Base-by-base conservation (phyloP, 805 yeast species). In the Nakazawaea laoshanensis region DNA sequence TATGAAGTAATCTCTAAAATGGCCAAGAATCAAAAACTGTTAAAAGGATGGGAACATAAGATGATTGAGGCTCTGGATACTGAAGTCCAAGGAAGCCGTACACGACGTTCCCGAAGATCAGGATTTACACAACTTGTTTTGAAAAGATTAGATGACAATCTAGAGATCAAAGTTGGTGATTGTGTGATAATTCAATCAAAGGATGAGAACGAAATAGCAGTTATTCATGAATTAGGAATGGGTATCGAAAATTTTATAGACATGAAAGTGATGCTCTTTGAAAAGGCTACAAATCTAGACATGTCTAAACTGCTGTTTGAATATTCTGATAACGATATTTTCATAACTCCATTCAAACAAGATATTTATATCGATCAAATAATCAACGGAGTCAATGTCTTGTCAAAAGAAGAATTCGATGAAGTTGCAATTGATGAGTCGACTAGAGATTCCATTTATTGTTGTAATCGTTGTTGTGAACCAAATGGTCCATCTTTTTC, bases 81-180 rank as follows among this genome's bases (percentile, higher is more conserved):
- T 3, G 24, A 48, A 3, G 21, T 41, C 4, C 35, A 46, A 27
- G 34, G 54, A 20, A 43, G 49, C n/a, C 40, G n/a, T n/a, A n/a
- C n/a, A n/a, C n/a, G 57, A 30, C 40, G 57, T 29, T 35, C 49
- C 3, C 24, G 36, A 30, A 25, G 40, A 18, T 5, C 21, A 2
- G 27, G 30, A 18, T 13, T 23, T n/a, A 31, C 15, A 11, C 30
- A 32, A 8, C 46, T 62, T 9, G 36, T 49, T 4, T 43, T 74
- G 16, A 55, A 50, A 35, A 54, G 77, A 37, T 61, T 52, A 7
- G 46, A 42, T 0, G 83, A 74, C 49, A 69, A 62, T 3, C 39
- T 74, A 23, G 66, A 59, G 29, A 42, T 79, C 14, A 57, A 59
- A 17, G 59, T 61, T 7, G 87, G 87, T 3, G 77, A 72, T 40